These are phyloP conservation scores for Sordariomycetes sp. DNA, from an alignment of 2,329 filamentous ascomycete species.

Conservation along the genomic window DNA sequence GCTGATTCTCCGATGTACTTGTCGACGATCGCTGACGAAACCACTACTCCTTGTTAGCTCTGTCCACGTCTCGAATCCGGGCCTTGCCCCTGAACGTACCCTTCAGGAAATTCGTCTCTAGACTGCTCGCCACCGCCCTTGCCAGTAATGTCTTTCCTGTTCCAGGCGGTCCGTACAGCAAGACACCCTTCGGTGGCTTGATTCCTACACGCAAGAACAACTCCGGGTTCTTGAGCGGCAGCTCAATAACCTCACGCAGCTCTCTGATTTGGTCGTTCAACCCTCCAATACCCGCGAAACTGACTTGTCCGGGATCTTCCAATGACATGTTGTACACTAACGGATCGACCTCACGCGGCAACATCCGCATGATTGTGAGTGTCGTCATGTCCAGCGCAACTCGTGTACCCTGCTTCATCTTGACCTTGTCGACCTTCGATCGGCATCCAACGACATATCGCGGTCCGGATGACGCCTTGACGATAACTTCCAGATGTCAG, in stretches of 20 bases:
- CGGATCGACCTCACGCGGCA: conserved; percentile 95
- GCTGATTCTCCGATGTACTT: conserved; percentile 99
- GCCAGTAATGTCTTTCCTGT: conserved; percentile 95
- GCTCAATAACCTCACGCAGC: conserved; percentile 91
- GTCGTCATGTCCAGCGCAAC: conserved; percentile 99
- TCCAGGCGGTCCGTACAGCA: conserved; percentile 91
- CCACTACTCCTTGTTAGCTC: conserved; percentile 48
- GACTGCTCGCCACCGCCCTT: conserved; percentile 86
- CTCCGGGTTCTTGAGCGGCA: conserved; percentile 97
- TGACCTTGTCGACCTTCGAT: conserved; percentile 94
- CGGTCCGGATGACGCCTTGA: conserved; percentile 94
- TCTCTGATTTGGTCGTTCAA: conserved; percentile 98
- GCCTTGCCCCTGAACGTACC: conserved; percentile 42
- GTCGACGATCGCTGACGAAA: conserved; percentile 97
- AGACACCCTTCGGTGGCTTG: conserved; percentile 95
- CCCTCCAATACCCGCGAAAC: conserved; percentile 94
- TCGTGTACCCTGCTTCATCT: conserved; percentile 96
- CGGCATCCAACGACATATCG: conserved; percentile 97
- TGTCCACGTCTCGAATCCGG: background rate
- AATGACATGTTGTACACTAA: conserved; percentile 99
- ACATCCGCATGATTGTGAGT: conserved; percentile 99
- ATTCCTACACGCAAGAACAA: conserved; percentile 95
- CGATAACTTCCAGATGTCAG: conserved; percentile 63
- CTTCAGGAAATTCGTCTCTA: conserved; percentile 98
- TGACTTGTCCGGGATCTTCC: conserved; percentile 95